Percentiles rank a stretch among this genome's conserved stretches.
These are phyloP conservation scores for Xylariales sp. DNA, from an alignment of 2,329 filamentous ascomycete species.

Conservation along the genomic window DNA sequence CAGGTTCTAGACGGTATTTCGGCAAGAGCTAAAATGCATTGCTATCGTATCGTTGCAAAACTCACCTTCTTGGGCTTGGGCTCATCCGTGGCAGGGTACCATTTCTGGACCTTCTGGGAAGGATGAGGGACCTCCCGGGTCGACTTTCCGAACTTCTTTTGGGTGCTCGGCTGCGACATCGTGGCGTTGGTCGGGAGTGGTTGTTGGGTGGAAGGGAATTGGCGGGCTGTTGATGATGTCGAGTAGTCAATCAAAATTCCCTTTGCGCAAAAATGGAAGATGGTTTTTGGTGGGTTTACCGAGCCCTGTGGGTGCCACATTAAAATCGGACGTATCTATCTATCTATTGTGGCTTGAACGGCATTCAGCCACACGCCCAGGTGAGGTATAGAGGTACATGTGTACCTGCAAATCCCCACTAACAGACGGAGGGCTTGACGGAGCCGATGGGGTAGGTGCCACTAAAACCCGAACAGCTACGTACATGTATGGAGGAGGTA, in stretches of 20 bases:
- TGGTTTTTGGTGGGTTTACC: constrained; percentile 51
- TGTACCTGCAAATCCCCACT: background rate
- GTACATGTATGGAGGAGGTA: background rate
- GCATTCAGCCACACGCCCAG: constrained; percentile 28
- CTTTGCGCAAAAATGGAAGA: constrained; percentile 49
- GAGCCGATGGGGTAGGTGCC: constrained; percentile 3
- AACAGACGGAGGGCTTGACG: background rate
- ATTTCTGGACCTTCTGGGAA: constrained; percentile 96
- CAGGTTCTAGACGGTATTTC: background rate
- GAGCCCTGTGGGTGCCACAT: constrained; percentile 49
- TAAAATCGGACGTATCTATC: constrained; percentile 34
- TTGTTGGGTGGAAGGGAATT: constrained; percentile 47
- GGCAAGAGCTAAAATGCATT: constrained; percentile 23
- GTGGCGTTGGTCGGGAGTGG: constrained; percentile 64
- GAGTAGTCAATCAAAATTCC: constrained; percentile 45
- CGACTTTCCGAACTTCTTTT: constrained; percentile 97
- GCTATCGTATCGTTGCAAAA: constrained; percentile 52
- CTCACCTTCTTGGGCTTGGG: constrained; percentile 92
- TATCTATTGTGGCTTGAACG: constrained; percentile 32
- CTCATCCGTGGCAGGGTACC: constrained; percentile 97
- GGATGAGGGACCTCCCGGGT: constrained; percentile 88
- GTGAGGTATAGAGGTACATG: constrained; percentile 7
- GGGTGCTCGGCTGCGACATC: constrained; percentile 78
- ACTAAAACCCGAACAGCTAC: constrained; percentile 9
- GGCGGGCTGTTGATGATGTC: constrained; percentile 44